A percentile compares a stretch with the other conserved stretches of the same genome.
Evolutionary conservation across 345 rosid species (phyloP).

Genomic region (Acer campestre): DNA sequence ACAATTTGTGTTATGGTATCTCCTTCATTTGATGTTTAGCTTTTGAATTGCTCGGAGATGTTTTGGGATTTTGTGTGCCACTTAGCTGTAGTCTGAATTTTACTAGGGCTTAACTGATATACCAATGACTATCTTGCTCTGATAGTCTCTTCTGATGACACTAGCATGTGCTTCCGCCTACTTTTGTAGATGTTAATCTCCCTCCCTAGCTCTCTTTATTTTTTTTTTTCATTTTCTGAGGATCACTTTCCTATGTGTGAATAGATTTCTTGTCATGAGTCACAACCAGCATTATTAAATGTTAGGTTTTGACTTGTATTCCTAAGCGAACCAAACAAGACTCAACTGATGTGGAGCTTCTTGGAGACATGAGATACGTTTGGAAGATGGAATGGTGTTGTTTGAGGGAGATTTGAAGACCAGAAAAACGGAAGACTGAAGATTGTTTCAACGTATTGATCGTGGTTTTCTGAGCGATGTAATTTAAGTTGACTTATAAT

Average conservation of each 20-base stretch:
- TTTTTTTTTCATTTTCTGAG: not conserved
- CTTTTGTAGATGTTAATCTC: not conserved
- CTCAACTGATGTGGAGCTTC: too few relatives aligned
- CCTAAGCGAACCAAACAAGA: too few relatives aligned
- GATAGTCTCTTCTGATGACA: not conserved
- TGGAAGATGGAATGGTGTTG: too few relatives aligned
- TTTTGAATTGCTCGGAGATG: constrained; percentile 15
- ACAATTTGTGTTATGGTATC: constrained; percentile 17
- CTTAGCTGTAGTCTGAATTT: not conserved
- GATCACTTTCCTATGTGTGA: not conserved
- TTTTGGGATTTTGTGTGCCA: not conserved
- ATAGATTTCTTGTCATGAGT: not conserved
- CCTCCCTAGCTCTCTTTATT: not conserved
- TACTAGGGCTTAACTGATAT: not conserved
- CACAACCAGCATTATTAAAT: not conserved
- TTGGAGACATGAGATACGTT: too few relatives aligned
- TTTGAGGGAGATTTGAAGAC: too few relatives aligned
- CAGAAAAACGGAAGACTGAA: too few relatives aligned
- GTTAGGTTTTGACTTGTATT: too few relatives aligned
- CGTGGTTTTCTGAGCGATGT: too few relatives aligned
- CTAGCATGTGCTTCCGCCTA: not conserved
- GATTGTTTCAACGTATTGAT: too few relatives aligned
- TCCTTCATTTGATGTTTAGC: constrained; percentile 19
- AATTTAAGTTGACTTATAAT: too few relatives aligned
- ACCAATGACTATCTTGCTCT: not conserved